Evolutionary conservation across 2,329 filamentous ascomycete species (phyloP), one percentile per base, ranked within the genome.

Genomic region (Arthrinium puccinioides): DNA sequence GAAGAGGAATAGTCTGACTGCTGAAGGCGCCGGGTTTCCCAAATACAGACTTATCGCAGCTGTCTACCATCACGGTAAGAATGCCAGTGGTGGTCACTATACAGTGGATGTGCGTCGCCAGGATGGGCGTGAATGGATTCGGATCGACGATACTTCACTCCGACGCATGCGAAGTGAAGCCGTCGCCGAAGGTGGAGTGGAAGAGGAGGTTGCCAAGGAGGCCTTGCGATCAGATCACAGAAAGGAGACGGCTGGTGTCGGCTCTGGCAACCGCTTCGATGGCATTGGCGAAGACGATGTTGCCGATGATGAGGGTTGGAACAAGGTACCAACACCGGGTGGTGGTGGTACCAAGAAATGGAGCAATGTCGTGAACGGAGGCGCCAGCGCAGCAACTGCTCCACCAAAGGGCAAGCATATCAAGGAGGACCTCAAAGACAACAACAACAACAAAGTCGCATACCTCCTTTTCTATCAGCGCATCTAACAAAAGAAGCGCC

Each of bases 1-100:
- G 52, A 84, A 81, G 57, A 78, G 84, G 37, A 79, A 79, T 47
- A 72, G 72, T 30, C 67, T 85, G 45, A 68, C 74, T 19, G 68
- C 76, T 13, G 79, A 82, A 45, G 80, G 82, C 29, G 58, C 60
- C n/a, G 77, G 79, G 2, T 69, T 86, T 42, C 88, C 89, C 5
- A 85, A 82, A 55, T 98, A 97, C 61, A 80, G 79, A 34, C 75
- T 98, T 11, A 92, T 82, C 44, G 85, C 83, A 15, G 92, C 94
- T 21, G 88, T 98, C 16, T 98, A 98, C 57, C 92, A 98, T 54
- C 92, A 98, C 51, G 92, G 92, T 42, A 96, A 94, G 68, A 94
- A 94, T 51, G 92, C 92, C 24, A 94, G 85, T 45, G 89, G 87
- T 36, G 92, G 92, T 4, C 92, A 98, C 60, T 98, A 98, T 61